phyloP scores from a whole-genome alignment of 139 green algal genomes.

The Chlamydomonas sp. region DNA sequence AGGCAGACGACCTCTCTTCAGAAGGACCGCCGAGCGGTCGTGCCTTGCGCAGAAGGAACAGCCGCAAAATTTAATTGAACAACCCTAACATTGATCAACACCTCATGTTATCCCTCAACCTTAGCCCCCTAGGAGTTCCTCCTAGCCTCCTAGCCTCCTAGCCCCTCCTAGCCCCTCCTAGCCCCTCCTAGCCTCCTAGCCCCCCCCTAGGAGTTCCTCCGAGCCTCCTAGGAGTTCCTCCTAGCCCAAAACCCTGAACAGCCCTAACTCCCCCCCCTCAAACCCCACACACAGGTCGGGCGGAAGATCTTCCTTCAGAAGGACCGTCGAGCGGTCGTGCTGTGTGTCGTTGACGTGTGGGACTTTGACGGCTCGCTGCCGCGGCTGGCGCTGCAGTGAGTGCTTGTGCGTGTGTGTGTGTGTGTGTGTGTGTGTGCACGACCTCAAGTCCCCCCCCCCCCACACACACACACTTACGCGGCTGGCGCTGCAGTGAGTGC shows the following conservation, averaged over 20 bases:
- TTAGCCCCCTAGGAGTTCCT: too few relatives aligned
- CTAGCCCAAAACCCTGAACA: not conserved
- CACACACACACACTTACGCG: slow-evolving; percentile 78
- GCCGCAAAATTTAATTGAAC: too few relatives aligned
- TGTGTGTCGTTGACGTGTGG: slow-evolving; percentile 80
- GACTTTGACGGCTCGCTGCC: slow-evolving; percentile 98
- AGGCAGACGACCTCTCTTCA: slow-evolving; percentile 68
- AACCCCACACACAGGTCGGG: slow-evolving; percentile 36
- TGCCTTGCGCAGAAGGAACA: too few relatives aligned
- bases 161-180: too few relatives aligned
- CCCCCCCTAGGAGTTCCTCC: too few relatives aligned
- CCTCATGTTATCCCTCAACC: too few relatives aligned
- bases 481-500: slow-evolving; percentile 36
- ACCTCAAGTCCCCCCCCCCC: not conserved
- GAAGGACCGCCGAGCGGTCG: slow-evolving; percentile 66
- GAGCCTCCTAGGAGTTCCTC: too few relatives aligned
- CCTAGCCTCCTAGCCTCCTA: too few relatives aligned
- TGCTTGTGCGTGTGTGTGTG: slow-evolving; percentile 10
- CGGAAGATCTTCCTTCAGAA: slow-evolving; percentile 69
- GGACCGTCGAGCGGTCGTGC: slow-evolving; percentile 70
- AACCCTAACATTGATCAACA: too few relatives aligned
- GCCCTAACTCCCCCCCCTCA: not conserved
- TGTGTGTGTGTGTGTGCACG: slow-evolving; percentile 2
- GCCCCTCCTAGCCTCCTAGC: too few relatives aligned
- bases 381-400: slow-evolving; percentile 36